phyloP scores from a whole-genome alignment of 371 early-diverging fungal genomes.

The Saksenaea vasiformis region DNA sequence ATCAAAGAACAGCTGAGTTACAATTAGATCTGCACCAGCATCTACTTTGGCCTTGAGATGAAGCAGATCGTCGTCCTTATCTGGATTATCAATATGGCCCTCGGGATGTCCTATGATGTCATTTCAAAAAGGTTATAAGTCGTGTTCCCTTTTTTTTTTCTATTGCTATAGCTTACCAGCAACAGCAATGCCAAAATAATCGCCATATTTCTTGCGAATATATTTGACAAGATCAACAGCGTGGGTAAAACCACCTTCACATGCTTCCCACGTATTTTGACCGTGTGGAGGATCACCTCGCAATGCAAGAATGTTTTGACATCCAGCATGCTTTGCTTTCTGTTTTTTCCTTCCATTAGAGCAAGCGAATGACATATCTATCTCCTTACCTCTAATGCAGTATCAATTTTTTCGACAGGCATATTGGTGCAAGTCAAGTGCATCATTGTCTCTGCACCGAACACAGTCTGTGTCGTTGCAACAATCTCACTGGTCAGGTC shows the following conservation, averaged over 20 bases:
- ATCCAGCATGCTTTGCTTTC: slow-evolving; percentile 82
- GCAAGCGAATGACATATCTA: not conserved
- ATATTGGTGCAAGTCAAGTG: slow-evolving; percentile 97
- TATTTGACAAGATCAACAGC: slow-evolving; percentile 87
- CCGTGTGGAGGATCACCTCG: slow-evolving; percentile 95
- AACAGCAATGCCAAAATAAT: slow-evolving; percentile 94
- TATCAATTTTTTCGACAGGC: slow-evolving; percentile 84
- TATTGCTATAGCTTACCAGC: slow-evolving; percentile 59
- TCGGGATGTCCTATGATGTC: slow-evolving; percentile 76
- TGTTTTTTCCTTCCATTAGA: not conserved
- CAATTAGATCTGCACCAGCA: slow-evolving; percentile 90
- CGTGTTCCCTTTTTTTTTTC: not conserved
- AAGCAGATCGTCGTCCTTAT: slow-evolving; percentile 74
- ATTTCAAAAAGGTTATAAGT: not conserved
- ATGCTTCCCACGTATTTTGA: slow-evolving; percentile 73
- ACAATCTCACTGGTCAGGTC: slow-evolving; percentile 88
- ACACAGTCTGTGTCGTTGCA: slow-evolving; percentile 87
- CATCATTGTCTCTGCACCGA: slow-evolving; percentile 95
- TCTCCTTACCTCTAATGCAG: slow-evolving; percentile 66
- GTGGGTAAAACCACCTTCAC: slow-evolving; percentile 83
- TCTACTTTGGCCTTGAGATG: slow-evolving; percentile 87
- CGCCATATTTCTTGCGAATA: slow-evolving; percentile 88
- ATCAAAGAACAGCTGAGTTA: slow-evolving; percentile 96
- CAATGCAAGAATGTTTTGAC: slow-evolving; percentile 94
- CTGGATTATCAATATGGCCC: slow-evolving; percentile 77